Evolutionary conservation across 345 rosid genomes (phyloP), one percentile per base, ranked within the genome.

Genomic region (Abelmoschus esculentus): DNA sequence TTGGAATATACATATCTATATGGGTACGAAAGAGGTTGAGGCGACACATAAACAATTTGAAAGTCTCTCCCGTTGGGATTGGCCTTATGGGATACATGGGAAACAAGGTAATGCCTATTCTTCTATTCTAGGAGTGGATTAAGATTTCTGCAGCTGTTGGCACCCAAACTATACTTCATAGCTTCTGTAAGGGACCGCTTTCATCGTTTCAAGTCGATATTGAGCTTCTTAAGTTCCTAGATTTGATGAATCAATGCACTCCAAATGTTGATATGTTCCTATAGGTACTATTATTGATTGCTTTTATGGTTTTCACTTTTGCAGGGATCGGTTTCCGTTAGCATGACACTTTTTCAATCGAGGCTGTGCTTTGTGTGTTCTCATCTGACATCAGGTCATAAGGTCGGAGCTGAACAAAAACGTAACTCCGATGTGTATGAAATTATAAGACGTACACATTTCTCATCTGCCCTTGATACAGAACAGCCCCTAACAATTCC

Each of bases 51-150:
- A 96, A 92, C 85, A 90, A 96, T 70, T 72, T 96, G 80, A 82
- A 81, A 83, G 99, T 96, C 73, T 90, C 98, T 38, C 97, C 89
- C 0, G 99, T 96, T 49, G 99, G 99, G 79, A 89, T 96, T 65
- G 99, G 99, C 46, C 86, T 96, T 34, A 96, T 96, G 99, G 99
- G 99, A 28, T 96, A 92, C 83, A 82, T 96, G 93, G 98, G 99
- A 76, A 96, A 96, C 85, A 96, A 96, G 98, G 99, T 96, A 87
- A 5, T 22, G 28, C 46, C 28, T 59, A 13, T 38, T 75, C 15
- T 71, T 71, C 75, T 46, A 13, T 56, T 38, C 28, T 62, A 32
- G 1, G 34, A 70, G 4, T 42, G 53, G 71, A 31, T 53, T 50
- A 54, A 22, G 55, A 8, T 5, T 17, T 57, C 34, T 57, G 40